Base-by-base conservation (phyloP, 169 alveolate genomes). In the Amoebophrya sp. region DNA sequence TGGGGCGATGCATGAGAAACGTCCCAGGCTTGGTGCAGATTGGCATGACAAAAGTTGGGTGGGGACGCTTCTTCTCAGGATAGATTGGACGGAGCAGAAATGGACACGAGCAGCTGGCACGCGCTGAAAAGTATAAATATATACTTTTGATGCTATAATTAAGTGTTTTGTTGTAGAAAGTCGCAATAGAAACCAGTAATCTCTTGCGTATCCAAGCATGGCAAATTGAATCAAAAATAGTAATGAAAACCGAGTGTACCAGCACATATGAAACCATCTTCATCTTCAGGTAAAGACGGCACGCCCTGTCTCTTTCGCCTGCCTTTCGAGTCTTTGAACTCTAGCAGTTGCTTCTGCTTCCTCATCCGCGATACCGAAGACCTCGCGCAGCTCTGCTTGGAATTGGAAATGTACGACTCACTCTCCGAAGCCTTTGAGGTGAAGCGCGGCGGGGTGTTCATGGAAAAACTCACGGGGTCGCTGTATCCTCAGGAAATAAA, bases 1-100 rank as follows among this genome's bases (percentile, higher is more conserved):
- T n/a, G n/a, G n/a, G n/a, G n/a, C n/a, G n/a, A n/a, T n/a, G n/a
- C n/a, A n/a, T n/a, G n/a, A n/a, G n/a, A n/a, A n/a, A n/a, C n/a
- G n/a, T n/a, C n/a, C n/a, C n/a, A n/a, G n/a, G n/a, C n/a, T n/a
- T n/a, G n/a, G n/a, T n/a, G n/a, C n/a, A n/a, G n/a, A n/a, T n/a
- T n/a, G n/a, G n/a, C n/a, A n/a, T n/a, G n/a, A n/a, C n/a, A n/a
- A n/a, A n/a, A n/a, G n/a, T n/a, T n/a, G n/a, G n/a, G n/a, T n/a
- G n/a, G n/a, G n/a, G n/a, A n/a, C n/a, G n/a, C n/a, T n/a, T n/a
- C n/a, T n/a, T n/a, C n/a, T n/a, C n/a, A n/a, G n/a, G n/a, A n/a
- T n/a, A n/a, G n/a, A n/a, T n/a, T 66, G 29, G 83, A 66, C 83
- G 83, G 83, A 66, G 83, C 83, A n/a, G 83, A 66, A n/a, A 66